phyloP scores from a whole-genome alignment of 768 basidiomycete genomes.

The Fomitopsis pulvina region DNA sequence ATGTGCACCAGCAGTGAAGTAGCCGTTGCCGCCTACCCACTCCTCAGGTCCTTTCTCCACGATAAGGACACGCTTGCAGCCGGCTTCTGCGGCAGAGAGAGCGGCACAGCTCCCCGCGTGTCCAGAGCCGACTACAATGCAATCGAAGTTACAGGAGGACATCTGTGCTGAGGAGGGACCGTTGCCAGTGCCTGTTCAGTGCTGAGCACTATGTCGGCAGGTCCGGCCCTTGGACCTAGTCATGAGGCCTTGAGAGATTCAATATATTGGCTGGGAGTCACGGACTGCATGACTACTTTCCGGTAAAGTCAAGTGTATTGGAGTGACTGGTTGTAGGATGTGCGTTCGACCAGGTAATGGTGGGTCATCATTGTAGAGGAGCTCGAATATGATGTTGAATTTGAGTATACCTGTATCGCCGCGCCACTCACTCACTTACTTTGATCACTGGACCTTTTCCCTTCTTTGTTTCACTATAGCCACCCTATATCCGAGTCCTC shows the following conservation, averaged over 20 bases:
- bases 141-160: constrained; percentile 32
- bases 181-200: not conserved
- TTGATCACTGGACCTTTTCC: no score
- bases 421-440: no score
- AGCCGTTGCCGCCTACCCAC: constrained; percentile 68
- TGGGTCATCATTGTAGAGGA: no score
- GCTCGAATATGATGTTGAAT: not conserved
- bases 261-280: not conserved
- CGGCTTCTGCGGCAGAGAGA: constrained; percentile 50
- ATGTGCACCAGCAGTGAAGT: constrained; percentile 65
- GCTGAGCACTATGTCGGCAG: not conserved
- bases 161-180: constrained; percentile 1
- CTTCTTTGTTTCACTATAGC: no score
- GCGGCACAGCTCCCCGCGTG: constrained; percentile 66
- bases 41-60: constrained; percentile 58
- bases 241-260: not conserved
- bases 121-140: constrained; percentile 59
- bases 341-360: no score
- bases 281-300: no score
- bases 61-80: constrained; percentile 54
- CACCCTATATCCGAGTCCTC: no score
- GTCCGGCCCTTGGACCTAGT: not conserved
- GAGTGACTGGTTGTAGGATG: no score
- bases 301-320: not conserved
- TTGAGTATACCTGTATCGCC: not conserved